These are phyloP conservation scores for Solanum sitiens DNA, from an alignment of 257 asterid species.

Conservation along the genomic window DNA sequence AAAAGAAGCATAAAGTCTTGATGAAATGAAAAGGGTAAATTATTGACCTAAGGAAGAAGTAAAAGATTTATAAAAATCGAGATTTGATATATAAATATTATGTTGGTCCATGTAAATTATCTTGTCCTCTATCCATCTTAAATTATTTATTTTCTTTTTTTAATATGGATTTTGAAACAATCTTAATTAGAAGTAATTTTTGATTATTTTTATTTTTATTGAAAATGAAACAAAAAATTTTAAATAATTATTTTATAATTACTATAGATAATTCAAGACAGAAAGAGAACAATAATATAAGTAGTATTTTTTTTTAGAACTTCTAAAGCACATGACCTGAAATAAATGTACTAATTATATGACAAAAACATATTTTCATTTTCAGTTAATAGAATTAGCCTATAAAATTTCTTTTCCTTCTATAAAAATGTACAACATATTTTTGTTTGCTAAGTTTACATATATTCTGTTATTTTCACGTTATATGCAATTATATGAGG, in stretches of 20 bases:
- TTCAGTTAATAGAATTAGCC: background rate
- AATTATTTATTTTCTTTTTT: no score
- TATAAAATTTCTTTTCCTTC: background rate
- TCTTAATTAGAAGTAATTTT: no score
- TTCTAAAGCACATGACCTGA: background rate
- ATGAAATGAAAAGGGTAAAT: background rate
- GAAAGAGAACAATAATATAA: background rate
- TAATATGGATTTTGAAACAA: background rate
- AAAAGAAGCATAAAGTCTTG: background rate
- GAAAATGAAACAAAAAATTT: no score
- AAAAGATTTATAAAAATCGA: background rate
- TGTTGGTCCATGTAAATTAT: background rate
- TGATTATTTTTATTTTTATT: no score
- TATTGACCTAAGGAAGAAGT: background rate
- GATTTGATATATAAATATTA: background rate
- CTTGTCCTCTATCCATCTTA: no score
- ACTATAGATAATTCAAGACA: no score
- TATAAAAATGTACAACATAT: background rate
- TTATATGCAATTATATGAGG: background rate
- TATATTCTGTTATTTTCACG: background rate
- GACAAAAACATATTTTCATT: background rate
- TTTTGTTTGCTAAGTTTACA: background rate
- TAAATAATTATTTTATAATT: no score
- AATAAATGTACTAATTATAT: background rate
- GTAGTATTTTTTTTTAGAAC: background rate